Percentiles rank a stretch among this genome's conserved stretches.
These are phyloP conservation scores for Pugionium cornutum DNA, from an alignment of 345 rosid species.

Conservation along the genomic window DNA sequence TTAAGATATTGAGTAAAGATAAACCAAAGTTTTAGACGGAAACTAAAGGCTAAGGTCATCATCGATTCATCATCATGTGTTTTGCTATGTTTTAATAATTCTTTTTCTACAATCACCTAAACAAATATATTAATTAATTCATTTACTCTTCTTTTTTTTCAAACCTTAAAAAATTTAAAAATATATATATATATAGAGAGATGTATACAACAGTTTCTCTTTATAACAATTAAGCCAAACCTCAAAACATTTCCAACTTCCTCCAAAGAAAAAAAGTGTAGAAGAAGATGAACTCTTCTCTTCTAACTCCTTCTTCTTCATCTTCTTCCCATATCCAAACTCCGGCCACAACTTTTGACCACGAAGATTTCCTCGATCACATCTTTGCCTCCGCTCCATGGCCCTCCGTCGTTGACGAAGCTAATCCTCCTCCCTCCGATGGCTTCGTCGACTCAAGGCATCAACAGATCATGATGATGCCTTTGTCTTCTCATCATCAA, in stretches of 20 bases:
- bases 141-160: background rate
- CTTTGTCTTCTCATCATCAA: slow-evolving; percentile 22
- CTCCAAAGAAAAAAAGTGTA: slow-evolving; percentile 9
- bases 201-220: slow-evolving; percentile 30
- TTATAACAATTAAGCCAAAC: slow-evolving; percentile 33
- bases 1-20: slow-evolving; percentile 14
- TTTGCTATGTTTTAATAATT: slow-evolving; percentile 1
- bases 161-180: background rate
- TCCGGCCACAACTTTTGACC: slow-evolving; percentile 31
- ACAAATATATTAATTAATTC: background rate
- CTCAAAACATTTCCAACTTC: slow-evolving; percentile 30
- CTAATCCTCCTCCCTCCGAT: slow-evolving; percentile 29
- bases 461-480: slow-evolving; percentile 52
- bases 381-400: slow-evolving; percentile 73
- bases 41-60: slow-evolving; percentile 21
- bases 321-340: slow-evolving; percentile 39
- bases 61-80: slow-evolving; percentile 25
- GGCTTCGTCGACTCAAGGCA: slow-evolving; percentile 48
- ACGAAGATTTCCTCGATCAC: slow-evolving; percentile 79
- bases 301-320: slow-evolving; percentile 33
- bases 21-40: slow-evolving; percentile 28
- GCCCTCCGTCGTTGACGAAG: slow-evolving; percentile 33
- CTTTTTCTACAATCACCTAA: background rate
- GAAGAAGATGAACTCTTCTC: slow-evolving; percentile 38
- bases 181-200: no score